These are phyloP conservation scores for Solanum ossicruentum DNA, from an alignment of 257 asterid genomes.

Conservation along the genomic window DNA sequence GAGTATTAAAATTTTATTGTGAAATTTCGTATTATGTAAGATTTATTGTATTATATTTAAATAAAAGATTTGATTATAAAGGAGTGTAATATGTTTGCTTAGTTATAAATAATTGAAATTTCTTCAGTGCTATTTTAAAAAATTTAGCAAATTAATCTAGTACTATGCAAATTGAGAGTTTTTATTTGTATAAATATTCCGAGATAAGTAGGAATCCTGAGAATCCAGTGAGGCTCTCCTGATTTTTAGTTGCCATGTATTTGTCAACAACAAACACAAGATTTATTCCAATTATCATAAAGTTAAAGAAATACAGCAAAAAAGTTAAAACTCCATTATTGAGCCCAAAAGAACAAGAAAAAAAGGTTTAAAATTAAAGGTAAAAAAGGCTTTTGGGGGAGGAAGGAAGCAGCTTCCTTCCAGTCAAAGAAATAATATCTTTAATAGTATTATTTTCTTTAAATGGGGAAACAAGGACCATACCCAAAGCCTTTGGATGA, in stretches of 20 bases:
- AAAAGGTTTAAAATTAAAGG: neutral
- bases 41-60: neutral
- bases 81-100: no score
- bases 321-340: neutral
- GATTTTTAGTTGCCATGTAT: neutral
- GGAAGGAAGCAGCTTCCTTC: neutral
- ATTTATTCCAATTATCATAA: neutral
- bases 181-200: neutral
- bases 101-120: neutral
- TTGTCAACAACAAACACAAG: neutral
- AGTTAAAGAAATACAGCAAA: neutral
- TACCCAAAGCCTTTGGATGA: conserved; percentile 6
- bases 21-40: neutral
- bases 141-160: neutral
- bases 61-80: neutral
- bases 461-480: conserved; percentile 20
- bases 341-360: neutral
- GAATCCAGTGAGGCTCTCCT: neutral
- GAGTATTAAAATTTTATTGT: no score
- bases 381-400: neutral
- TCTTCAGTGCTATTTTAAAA: no score
- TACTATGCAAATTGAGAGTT: neutral
- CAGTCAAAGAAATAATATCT: neutral
- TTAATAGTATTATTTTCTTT: neutral
- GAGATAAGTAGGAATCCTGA: neutral